Conservation (phyloP, 148 eudicot species). For the Heliamphora exappendiculata region DNA sequence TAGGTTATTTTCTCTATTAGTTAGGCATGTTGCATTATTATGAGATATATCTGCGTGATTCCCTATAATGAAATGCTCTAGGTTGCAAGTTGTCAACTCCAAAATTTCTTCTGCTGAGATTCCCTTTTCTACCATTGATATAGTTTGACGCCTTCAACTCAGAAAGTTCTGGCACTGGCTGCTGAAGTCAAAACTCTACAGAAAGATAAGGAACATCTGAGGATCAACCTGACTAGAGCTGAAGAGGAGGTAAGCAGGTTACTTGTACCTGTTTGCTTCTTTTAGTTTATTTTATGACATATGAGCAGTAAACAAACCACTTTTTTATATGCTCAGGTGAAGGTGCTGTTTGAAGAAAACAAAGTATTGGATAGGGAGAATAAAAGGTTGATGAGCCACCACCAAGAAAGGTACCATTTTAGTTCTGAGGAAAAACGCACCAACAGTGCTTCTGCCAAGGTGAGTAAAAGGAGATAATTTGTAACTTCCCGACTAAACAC, state of each 20-base stretch:
- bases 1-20: constrained; percentile 2
- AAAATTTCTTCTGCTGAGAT: constrained; percentile 6
- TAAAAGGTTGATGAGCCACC: constrained; percentile 45
- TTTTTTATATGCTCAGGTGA: constrained; percentile 42
- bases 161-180: constrained; percentile 52
- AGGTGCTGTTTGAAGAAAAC: constrained; percentile 55
- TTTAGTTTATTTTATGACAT: not conserved
- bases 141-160: constrained; percentile 68
- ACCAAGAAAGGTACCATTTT: constrained; percentile 40
- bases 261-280: not conserved
- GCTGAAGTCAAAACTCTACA: constrained; percentile 46
- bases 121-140: not conserved
- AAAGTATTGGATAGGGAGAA: constrained; percentile 50
- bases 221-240: constrained; percentile 64
- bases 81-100: not conserved
- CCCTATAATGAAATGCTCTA: not conserved
- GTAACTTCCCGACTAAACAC: too few relatives aligned
- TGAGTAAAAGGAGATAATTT: constrained; percentile 10
- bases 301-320: not conserved
- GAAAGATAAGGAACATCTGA: constrained; percentile 69
- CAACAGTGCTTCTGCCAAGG: constrained; percentile 61
- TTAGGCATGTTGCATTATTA: not conserved
- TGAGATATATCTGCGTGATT: not conserved
- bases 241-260: constrained; percentile 90
- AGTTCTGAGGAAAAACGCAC: constrained; percentile 59